Conservation (phyloP, 1,139 yeast species). For the Candida neerlandica region DNA sequence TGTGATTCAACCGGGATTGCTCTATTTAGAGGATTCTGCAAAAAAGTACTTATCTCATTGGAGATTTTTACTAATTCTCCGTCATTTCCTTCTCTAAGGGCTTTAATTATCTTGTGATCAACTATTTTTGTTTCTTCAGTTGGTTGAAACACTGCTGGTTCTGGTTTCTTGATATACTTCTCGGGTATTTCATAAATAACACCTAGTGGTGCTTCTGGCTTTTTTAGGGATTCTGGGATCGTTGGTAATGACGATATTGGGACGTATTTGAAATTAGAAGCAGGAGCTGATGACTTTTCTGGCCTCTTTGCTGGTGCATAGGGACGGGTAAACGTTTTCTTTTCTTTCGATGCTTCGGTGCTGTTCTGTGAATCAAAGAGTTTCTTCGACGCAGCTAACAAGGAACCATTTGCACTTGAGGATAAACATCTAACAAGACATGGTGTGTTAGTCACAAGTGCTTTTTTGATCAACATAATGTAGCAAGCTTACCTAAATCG, state of each 20-base stretch:
- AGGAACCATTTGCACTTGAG: not conserved
- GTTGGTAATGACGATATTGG: slow-evolving; percentile 13
- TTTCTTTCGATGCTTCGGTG: not conserved
- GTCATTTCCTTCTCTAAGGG: slow-evolving; percentile 2
- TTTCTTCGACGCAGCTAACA: not conserved
- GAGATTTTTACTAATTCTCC: slow-evolving; percentile 9
- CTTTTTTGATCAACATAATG: slow-evolving; percentile 1
- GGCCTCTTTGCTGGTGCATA: not conserved
- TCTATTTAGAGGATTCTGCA: slow-evolving; percentile 21
- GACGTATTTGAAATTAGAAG: slow-evolving; percentile 6
- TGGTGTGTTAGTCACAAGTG: not conserved
- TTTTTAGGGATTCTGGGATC: slow-evolving; percentile 9
- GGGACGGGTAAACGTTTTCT: not conserved
- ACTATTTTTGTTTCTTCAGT: slow-evolving; percentile 5
- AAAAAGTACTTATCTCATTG: slow-evolving; percentile 8
- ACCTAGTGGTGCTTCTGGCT: slow-evolving; percentile 8
- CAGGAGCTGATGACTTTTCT: not conserved
- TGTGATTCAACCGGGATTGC: slow-evolving; percentile 34
- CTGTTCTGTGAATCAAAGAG: not conserved
- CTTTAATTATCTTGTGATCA: slow-evolving; percentile 8
- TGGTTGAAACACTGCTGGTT: slow-evolving; percentile 3
- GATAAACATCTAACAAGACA: slow-evolving; percentile 5
- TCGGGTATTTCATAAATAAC: slow-evolving; percentile 37
- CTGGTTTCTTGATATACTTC: slow-evolving; percentile 24
- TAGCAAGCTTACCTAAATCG: too few relatives aligned